Evolutionary conservation across 169 alveolate genomes (phyloP), one percentile per base, ranked within the genome.

Genomic region (Plasmodium malariae): DNA sequence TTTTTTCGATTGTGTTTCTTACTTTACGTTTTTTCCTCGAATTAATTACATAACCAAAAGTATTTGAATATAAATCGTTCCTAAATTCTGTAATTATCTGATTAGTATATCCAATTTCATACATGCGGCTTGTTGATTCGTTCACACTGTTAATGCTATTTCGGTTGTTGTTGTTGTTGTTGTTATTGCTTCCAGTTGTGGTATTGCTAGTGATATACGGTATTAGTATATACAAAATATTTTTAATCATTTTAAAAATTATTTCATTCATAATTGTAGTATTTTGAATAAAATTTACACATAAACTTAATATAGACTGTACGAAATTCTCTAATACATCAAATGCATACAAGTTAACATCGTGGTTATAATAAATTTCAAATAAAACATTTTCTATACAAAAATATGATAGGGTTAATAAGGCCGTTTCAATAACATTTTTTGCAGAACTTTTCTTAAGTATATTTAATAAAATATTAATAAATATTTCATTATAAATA

Each of bases 331-430:
- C 87, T 36, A 86, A 36, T 51, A 86, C 59, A 60, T 86, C 87
- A 3, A 87, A 86, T 40, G 92, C 86, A 60, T 86, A 70, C 34
- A 86, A 57, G 57, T 86, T 86, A 69, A 70, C 87, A 69, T 86
- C 92, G 70, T 86, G 70, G 21, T 68, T 86, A 37, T 70, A 86
- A 57, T 69, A 86, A 5, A 70, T 51, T 86, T 86, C 92, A 32
- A 86, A 86, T 28, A 86, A n/a, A 14, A 86, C 76, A 57, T 86
- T 57, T 86, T 86, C 92, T 4, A 40, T 12, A 21, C 86, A 86
- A 45, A 86, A 86, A 70, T 86, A 43, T 28, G 92, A 69, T 24
- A 86, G 26, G 4, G 92, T 69, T 57, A 86, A 37, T 54, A 86
- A 24, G 5, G 92, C 62, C 12, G 87, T 86, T 86, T 86, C 92